A percentile compares a stretch with the other conserved stretches of the same genome.
Conservation (phyloP, 83 land plant species). For the Picea mariana region DNA sequence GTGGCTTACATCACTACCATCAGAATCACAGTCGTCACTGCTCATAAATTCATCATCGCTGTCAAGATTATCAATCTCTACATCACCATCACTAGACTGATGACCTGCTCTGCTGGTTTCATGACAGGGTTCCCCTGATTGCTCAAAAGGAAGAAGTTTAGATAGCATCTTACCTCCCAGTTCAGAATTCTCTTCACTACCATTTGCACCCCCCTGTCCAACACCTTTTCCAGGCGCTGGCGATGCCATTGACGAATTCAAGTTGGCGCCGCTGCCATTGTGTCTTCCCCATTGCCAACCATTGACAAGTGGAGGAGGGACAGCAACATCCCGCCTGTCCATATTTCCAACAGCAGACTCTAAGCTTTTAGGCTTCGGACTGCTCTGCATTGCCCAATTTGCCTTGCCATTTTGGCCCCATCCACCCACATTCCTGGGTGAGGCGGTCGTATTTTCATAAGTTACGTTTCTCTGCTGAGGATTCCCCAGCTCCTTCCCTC, state of each 20-base stretch:
- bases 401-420: not conserved
- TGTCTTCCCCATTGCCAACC: slow-evolving; percentile 51
- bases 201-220: not conserved
- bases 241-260: not conserved
- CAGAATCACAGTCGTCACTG: slow-evolving; percentile 64
- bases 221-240: slow-evolving; percentile 2
- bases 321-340: not conserved
- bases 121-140: slow-evolving; percentile 15
- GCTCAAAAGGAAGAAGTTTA: slow-evolving; percentile 22
- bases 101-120: not conserved
- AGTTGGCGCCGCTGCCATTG: slow-evolving; percentile 12
- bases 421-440: not conserved
- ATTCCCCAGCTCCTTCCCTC: not conserved
- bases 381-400: not conserved
- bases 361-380: not conserved
- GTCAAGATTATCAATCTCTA: slow-evolving; percentile 35
- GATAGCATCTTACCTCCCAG: slow-evolving; percentile 27
- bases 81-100: slow-evolving; percentile 17
- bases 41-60: slow-evolving; percentile 47
- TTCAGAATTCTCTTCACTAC: slow-evolving; percentile 4
- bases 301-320: slow-evolving; percentile 48
- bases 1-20: slow-evolving; percentile 50
- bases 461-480: not conserved
- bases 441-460: not conserved
- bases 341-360: not conserved